Conservation (phyloP, 768 basidiomycete genomes). For the Suillus lakei region DNA sequence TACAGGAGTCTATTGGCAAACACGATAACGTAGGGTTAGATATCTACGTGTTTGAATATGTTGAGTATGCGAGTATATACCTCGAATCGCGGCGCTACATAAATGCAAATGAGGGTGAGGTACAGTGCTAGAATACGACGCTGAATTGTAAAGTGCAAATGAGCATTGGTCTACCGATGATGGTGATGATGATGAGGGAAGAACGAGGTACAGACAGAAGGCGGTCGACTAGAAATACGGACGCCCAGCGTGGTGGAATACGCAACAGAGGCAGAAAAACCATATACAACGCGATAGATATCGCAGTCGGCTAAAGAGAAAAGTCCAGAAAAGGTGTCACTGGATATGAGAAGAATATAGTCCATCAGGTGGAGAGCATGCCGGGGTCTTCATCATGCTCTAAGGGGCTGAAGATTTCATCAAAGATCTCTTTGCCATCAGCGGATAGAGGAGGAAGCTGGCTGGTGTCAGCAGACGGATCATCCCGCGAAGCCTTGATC, state of each 20-base stretch:
- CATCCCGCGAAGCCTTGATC: conserved; percentile 66
- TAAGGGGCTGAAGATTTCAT: conserved; percentile 63
- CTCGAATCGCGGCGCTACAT: conserved; percentile 7
- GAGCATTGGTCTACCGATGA: conserved; percentile 16
- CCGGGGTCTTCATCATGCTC: conserved; percentile 68
- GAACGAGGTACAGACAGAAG: background rate
- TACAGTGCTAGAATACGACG: conserved; percentile 17
- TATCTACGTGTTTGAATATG: conserved; percentile 9
- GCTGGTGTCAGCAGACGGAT: conserved; percentile 46
- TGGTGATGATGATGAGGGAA: conserved; percentile 9
- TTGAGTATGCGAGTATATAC: conserved; percentile 12
- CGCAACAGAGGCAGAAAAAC: conserved; percentile 2
- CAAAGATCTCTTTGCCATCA: conserved; percentile 82
- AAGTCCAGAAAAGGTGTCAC: conserved; percentile 6
- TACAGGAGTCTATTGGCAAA: background rate
- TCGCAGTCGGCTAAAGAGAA: background rate
- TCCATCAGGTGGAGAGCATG: conserved; percentile 73
- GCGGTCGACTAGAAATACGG: background rate
- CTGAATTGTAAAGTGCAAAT: conserved; percentile 12
- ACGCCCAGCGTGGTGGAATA: background rate
- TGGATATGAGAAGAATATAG: background rate
- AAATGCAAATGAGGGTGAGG: conserved; percentile 8
- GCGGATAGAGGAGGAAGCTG: conserved; percentile 68
- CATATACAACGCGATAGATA: conserved; percentile 11
- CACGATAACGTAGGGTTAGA: background rate